Evolutionary conservation across 73 alveolate species (phyloP), one percentile per base, ranked within the genome.

Genomic region (Tetrahymena borealis): DNA sequence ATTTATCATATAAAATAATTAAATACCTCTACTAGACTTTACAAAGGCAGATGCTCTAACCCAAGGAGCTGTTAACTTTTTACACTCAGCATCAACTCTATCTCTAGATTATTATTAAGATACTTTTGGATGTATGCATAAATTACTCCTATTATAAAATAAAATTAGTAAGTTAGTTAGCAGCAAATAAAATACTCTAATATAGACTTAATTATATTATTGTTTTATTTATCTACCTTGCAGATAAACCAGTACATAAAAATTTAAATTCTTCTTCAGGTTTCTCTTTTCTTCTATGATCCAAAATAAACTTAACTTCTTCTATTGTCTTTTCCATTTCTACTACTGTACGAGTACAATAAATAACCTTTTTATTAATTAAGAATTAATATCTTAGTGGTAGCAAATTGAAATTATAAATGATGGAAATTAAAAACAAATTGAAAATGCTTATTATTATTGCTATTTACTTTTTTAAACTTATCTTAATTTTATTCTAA

Each of bases 251-350:
- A 39, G 43, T 79, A 36, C 94, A 94, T 31, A 90, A 91, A 79
- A 91, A 91, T 78, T 90, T 41, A 91, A 39, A 91, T 39, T 38
- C 33, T 35, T 91, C 96, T 37, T 78, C 79, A 8, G 92, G 79
- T 37, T 94, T 93, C 41, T 96, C 98, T 91, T 95, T 91, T 90
- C 91, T 94, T 78, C 98, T 92, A 39, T 94, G 90, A 13, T 91
- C 94, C 13, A 94, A 33, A 31, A 97, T 96, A 39, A 94, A 93
- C 93, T 93, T 96, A 38, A 97, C 93, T 92, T 97, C 99, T 94
- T 96, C 96, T 7, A 97, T 95, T 37, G 97, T 95, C 92, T 97
- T 97, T 90, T 97, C 99, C 99, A 97, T 97, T 91, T 97, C 99
- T 9, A 97, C 99, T 4, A 97, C 94, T 36, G 99, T 97, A 35